Evolutionary conservation across 2,329 filamentous ascomycete species (phyloP).

Genomic region (Alternaria burnsii): DNA sequence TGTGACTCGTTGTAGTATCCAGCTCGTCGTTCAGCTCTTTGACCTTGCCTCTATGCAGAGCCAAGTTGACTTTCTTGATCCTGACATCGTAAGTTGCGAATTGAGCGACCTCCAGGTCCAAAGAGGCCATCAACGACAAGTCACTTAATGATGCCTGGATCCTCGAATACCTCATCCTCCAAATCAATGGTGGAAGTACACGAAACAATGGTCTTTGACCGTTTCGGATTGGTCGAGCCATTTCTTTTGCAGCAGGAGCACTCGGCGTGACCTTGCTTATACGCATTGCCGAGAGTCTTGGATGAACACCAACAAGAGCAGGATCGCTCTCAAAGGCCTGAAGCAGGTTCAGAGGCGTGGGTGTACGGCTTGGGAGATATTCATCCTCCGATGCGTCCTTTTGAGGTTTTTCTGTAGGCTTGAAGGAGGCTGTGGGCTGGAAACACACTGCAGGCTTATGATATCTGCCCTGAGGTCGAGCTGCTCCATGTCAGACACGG

Average conservation of each 20-base stretch:
- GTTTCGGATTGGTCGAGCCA: conserved; percentile 70
- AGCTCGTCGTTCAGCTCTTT: conserved; percentile 58
- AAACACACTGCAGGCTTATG: conserved; percentile 74
- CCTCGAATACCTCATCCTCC: conserved; percentile 75
- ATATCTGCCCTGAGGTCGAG: conserved; percentile 65
- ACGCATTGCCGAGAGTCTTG: conserved; percentile 75
- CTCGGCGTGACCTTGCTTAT: conserved; percentile 78
- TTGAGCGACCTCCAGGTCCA: conserved; percentile 78
- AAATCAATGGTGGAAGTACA: conserved; percentile 74
- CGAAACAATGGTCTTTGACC: conserved; percentile 69
- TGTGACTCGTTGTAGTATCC: conserved; percentile 67
- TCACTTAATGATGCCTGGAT: conserved; percentile 64
- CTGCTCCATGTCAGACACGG: conserved; percentile 30
- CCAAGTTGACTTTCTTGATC: conserved; percentile 67
- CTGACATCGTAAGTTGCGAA: conserved; percentile 73
- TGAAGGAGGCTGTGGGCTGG: conserved; percentile 63
- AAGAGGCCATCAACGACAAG: conserved; percentile 69
- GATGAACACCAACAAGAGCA: conserved; percentile 67
- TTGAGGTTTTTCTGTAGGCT: conserved; percentile 58
- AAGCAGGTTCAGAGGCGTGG: conserved; percentile 78
- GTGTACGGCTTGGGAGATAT: conserved; percentile 74
- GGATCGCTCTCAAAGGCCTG: conserved; percentile 75
- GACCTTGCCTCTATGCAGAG: conserved; percentile 66
- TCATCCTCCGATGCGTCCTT: conserved; percentile 61
- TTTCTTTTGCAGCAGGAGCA: conserved; percentile 66